Conservation (phyloP, 257 asterid species). For the Gardenia jasminoides region DNA sequence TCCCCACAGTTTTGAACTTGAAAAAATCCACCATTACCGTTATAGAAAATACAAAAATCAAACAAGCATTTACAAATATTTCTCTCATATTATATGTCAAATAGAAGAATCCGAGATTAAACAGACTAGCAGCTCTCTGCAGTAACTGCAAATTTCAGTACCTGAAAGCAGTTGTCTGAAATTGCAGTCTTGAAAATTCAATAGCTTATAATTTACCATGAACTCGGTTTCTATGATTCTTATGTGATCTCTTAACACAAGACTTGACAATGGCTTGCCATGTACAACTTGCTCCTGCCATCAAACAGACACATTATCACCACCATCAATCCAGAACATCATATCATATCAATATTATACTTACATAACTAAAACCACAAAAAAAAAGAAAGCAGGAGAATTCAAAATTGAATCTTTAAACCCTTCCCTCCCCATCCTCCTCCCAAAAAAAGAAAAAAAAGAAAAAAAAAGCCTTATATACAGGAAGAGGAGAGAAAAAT, state of each 20-base stretch:
- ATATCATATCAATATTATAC: slow-evolving; percentile 1
- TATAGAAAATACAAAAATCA: no score
- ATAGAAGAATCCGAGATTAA: no score
- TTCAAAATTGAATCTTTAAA: no score
- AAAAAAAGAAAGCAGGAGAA: neutral
- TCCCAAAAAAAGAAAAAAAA: neutral
- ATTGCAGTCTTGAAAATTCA: slow-evolving; percentile 26
- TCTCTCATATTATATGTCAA: no score
- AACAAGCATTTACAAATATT: no score
- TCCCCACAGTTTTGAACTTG: no score
- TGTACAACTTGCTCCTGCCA: slow-evolving; percentile 36
- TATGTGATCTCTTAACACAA: slow-evolving; percentile 24
- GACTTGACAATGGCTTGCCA: slow-evolving; percentile 26
- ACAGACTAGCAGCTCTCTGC: no score
- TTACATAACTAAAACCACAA: neutral
- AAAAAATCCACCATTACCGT: no score
- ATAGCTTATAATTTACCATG: neutral
- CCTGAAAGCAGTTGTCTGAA: slow-evolving; percentile 18
- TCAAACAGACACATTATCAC: slow-evolving; percentile 2
- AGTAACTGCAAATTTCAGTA: neutral
- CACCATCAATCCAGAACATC: neutral
- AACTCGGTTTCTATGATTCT: slow-evolving; percentile 28
- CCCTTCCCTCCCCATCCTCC: no score
- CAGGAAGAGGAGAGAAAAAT: neutral
- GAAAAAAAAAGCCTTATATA: neutral